Evolutionary conservation across 345 rosid species (phyloP).

Genomic region (Salix brachista): DNA sequence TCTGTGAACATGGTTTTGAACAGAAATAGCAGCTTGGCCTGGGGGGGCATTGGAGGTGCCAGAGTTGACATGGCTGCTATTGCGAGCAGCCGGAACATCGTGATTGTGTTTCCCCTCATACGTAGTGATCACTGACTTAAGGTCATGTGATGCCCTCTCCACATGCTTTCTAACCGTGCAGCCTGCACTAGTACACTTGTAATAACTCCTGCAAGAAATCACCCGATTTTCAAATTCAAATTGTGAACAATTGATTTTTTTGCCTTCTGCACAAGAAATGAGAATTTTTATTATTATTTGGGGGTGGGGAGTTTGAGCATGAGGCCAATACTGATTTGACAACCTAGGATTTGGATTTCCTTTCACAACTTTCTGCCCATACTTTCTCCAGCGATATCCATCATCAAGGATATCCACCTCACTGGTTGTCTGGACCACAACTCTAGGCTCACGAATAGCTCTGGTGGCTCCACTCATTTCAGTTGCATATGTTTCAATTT

Average conservation of each 20-base stretch:
- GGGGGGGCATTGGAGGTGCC: neutral
- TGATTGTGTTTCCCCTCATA: slow-evolving; percentile 98
- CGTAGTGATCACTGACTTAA: slow-evolving; percentile 88
- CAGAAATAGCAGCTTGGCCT: slow-evolving; percentile 24
- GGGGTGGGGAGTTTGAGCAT: neutral
- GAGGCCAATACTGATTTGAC: neutral
- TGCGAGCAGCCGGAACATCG: slow-evolving; percentile 69
- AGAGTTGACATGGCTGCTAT: slow-evolving; percentile 29
- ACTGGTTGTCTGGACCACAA: slow-evolving; percentile 96
- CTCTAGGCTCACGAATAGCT: slow-evolving; percentile 88
- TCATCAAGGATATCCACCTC: slow-evolving; percentile 96
- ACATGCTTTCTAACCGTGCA: slow-evolving; percentile 96
- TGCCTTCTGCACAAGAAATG: neutral
- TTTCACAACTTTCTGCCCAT: slow-evolving; percentile 98
- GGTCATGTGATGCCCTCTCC: slow-evolving; percentile 97
- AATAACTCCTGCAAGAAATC: slow-evolving; percentile 71
- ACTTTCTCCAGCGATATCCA: slow-evolving; percentile 97
- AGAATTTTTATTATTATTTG: too few species aligned
- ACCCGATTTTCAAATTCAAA: neutral
- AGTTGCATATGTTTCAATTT: slow-evolving; percentile 22
- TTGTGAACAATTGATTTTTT: neutral
- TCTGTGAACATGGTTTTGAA: slow-evolving; percentile 44
- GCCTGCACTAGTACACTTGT: slow-evolving; percentile 92
- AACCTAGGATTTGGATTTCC: slow-evolving; percentile 99
- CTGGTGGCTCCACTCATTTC: slow-evolving; percentile 62